Evolutionary conservation across 2,329 filamentous ascomycete species (phyloP).

Genomic region (Orbilia oligospora): DNA sequence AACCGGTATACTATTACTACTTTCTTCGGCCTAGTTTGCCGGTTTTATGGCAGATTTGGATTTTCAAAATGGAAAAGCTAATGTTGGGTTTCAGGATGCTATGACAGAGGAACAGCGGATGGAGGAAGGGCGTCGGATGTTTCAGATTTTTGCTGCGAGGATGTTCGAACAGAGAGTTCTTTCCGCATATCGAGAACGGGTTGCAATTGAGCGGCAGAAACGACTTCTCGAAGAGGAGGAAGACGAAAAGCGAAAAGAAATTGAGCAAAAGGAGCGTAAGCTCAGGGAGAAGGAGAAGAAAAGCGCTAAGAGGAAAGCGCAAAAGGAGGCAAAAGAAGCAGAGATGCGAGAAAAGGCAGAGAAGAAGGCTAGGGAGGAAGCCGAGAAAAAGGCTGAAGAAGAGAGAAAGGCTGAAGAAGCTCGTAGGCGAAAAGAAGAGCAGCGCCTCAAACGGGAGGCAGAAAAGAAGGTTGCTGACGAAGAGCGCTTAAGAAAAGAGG

Average conservation of each 20-base stretch:
- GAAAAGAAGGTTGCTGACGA: constrained; percentile 93
- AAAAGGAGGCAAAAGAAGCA: constrained; percentile 90
- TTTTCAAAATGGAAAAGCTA: constrained; percentile 51
- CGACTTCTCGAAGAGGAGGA: constrained; percentile 92
- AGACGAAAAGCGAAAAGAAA: constrained; percentile 82
- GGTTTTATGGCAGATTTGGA: constrained; percentile 45
- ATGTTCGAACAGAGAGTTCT: constrained; percentile 99
- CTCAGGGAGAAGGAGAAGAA: constrained; percentile 93
- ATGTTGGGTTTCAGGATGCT: constrained; percentile 76
- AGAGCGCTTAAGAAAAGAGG: constrained; percentile 85
- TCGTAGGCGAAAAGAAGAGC: constrained; percentile 86
- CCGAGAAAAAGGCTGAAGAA: constrained; percentile 80
- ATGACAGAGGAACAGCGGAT: constrained; percentile 99
- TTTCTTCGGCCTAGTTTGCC: constrained; percentile 15
- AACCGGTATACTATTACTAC: constrained; percentile 70
- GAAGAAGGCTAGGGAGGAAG: constrained; percentile 89
- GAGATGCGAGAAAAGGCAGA: constrained; percentile 90
- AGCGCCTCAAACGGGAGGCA: constrained; percentile 89
- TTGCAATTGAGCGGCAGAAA: constrained; percentile 90
- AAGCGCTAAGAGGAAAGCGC: constrained; percentile 91
- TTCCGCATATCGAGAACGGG: constrained; percentile 97
- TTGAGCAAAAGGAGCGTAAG: constrained; percentile 90
- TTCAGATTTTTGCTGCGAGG: constrained; percentile 97
- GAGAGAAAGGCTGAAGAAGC: constrained; percentile 85
- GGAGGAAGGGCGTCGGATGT: constrained; percentile 98